Conservation (phyloP, 805 yeast genomes). For the Ogataea methylovora region DNA sequence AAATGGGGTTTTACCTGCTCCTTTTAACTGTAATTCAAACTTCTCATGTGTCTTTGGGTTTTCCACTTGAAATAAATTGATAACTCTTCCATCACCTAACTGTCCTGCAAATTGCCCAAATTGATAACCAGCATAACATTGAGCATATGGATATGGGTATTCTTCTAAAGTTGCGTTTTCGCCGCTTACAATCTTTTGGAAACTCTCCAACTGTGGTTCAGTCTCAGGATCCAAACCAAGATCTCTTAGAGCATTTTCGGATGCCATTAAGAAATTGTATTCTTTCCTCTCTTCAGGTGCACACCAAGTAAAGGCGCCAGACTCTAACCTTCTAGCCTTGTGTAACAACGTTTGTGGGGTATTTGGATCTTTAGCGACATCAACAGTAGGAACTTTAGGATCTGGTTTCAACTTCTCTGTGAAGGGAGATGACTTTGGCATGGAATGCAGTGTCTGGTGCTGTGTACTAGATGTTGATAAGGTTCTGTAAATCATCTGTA, state of each 20-base stretch:
- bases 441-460: slow-evolving; percentile 11
- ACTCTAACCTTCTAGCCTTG: slow-evolving; percentile 41
- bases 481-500: slow-evolving; percentile 5
- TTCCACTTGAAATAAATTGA: slow-evolving; percentile 66
- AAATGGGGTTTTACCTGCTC: slow-evolving; percentile 87
- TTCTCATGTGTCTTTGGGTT: slow-evolving; percentile 32
- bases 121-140: slow-evolving; percentile 93
- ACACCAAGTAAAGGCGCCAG: slow-evolving; percentile 69
- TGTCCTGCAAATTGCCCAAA: slow-evolving; percentile 97
- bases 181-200: slow-evolving; percentile 57
- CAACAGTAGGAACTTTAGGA: slow-evolving; percentile 19
- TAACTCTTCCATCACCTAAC: slow-evolving; percentile 91
- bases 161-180: slow-evolving; percentile 30
- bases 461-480: not conserved
- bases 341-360: slow-evolving; percentile 31
- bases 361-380: slow-evolving; percentile 18
- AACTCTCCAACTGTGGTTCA: slow-evolving; percentile 19
- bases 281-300: slow-evolving; percentile 54
- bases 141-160: slow-evolving; percentile 66
- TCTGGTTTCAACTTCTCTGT: slow-evolving; percentile 21
- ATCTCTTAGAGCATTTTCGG: slow-evolving; percentile 53
- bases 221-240: slow-evolving; percentile 46
- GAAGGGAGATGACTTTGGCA: slow-evolving; percentile 22
- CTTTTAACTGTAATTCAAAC: slow-evolving; percentile 78
- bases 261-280: slow-evolving; percentile 48